Percentiles rank a stretch among this genome's conserved stretches.
phyloP scores from a whole-genome alignment of 345 rosid genomes.

The Hypericum androsaemum region DNA sequence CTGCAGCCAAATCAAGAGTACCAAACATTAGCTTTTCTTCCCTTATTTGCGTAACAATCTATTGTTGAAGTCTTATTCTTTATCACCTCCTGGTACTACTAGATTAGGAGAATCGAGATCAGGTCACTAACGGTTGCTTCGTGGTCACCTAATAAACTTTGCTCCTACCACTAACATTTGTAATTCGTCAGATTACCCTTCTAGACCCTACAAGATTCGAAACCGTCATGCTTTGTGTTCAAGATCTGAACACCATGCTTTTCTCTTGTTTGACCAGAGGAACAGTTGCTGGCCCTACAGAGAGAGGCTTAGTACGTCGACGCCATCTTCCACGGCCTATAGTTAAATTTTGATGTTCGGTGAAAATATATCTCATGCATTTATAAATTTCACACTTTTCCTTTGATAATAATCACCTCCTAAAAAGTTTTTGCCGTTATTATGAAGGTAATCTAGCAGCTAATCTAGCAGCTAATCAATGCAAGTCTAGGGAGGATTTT shows the following conservation, averaged over 20 bases:
- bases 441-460: too few relatives aligned
- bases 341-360: constrained; percentile 1
- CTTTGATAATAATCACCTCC: too few relatives aligned
- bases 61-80: too few relatives aligned
- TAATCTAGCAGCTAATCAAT: too few relatives aligned
- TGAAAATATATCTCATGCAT: neutral
- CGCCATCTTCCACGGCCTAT: constrained; percentile 45
- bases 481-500: too few relatives aligned
- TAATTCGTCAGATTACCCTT: constrained; percentile 25
- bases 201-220: constrained; percentile 29
- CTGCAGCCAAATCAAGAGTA: too few relatives aligned
- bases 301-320: constrained; percentile 37
- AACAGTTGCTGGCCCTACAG: constrained; percentile 31
- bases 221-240: constrained; percentile 26
- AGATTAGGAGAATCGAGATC: too few relatives aligned
- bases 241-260: constrained; percentile 32
- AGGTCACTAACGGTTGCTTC: constrained; percentile 19
- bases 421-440: too few relatives aligned
- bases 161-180: constrained; percentile 20
- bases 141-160: constrained; percentile 23
- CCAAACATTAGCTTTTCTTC: too few relatives aligned
- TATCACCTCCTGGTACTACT: too few relatives aligned
- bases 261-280: constrained; percentile 25
- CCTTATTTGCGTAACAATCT: too few relatives aligned
- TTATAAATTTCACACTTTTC: too few relatives aligned